phyloP scores from a whole-genome alignment of 2,329 filamentous ascomycete genomes.

The Oidium heveae region DNA sequence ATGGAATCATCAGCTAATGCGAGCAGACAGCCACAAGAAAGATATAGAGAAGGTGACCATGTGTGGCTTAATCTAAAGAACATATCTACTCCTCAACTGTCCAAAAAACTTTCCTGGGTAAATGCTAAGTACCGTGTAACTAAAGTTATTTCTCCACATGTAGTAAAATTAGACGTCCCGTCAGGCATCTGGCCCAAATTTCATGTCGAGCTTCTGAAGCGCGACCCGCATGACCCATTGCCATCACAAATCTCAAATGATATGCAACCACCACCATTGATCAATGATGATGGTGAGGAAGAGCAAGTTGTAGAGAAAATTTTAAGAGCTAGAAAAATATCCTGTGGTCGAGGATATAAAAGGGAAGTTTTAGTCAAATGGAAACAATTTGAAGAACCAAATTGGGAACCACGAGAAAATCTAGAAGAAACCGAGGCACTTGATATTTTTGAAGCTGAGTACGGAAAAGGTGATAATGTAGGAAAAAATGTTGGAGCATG shows the following conservation, averaged over 20 bases:
- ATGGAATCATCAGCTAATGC: too few species aligned
- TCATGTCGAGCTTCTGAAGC: background rate
- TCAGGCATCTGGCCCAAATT: background rate
- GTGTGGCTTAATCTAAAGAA: too few species aligned
- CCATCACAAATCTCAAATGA: background rate
- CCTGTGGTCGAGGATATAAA: background rate
- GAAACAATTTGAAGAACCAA: background rate
- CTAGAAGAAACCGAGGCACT: too few species aligned
- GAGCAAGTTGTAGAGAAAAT: background rate
- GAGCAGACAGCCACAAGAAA: too few species aligned
- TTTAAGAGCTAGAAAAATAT: background rate
- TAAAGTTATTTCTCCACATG: background rate
- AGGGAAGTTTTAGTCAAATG: background rate
- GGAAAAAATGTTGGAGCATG: background rate
- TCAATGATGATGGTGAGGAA: background rate
- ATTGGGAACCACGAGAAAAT: too few species aligned
- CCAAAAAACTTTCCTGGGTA: too few species aligned
- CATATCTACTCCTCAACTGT: too few species aligned
- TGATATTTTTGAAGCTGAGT: background rate
- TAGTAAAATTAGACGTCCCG: background rate
- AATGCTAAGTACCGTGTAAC: too few species aligned
- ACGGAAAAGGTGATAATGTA: background rate
- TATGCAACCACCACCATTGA: background rate
- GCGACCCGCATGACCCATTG: background rate
- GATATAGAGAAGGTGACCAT: too few species aligned